Base-by-base conservation (phyloP, 1,139 yeast species). In the Kurtzmaniella quercitrusa region DNA sequence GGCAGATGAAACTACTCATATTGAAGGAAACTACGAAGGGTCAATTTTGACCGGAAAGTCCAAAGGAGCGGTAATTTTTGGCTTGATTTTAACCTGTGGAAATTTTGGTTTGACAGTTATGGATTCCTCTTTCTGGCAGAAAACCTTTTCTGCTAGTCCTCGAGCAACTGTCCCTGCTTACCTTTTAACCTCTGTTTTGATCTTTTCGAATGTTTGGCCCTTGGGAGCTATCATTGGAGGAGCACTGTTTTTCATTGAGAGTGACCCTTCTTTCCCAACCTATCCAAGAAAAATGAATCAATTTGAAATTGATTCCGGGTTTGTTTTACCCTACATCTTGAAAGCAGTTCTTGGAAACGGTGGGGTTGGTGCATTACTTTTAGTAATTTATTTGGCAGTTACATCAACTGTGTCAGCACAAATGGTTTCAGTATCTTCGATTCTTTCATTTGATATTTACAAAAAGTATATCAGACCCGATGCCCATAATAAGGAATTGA, bases 161-260 rank as follows among this genome's bases (percentile, higher is more conserved):
- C 59, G 52, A 40, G 65, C 70, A 18, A 59, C 66, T 10, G 62
- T 66, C 34, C 70, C 70, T 2, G 74, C 71, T 12, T 69, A 68
- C 46, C 49, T 66, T 27, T 54, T 62, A 36, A 68, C 67, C 1
- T 66, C 70, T 1, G 43, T 63, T 1, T 51, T 56, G n/a, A 65
- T 66, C 37, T 63, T 62, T 43, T 54, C 66, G 11, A 59, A 60
- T 45, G 65, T 62, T 25, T 65, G 65, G 65, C 61, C 65, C 2
- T 45, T 61, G 16, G 66, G 66, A 10, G 44, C 65, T 3, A 53
- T 60, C 37, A 51, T 59, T 37, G 67, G 66, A 11, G 52, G 60
- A 12, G 56, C 65, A 2, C 49, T 54, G 41, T 51, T 59, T 41
- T 60, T 57, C 8, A 55, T 62, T 40, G 64, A 60, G 42, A 48